Conservation (phyloP, 192 early-diverging fungal species). For the Backusella australiensis region DNA sequence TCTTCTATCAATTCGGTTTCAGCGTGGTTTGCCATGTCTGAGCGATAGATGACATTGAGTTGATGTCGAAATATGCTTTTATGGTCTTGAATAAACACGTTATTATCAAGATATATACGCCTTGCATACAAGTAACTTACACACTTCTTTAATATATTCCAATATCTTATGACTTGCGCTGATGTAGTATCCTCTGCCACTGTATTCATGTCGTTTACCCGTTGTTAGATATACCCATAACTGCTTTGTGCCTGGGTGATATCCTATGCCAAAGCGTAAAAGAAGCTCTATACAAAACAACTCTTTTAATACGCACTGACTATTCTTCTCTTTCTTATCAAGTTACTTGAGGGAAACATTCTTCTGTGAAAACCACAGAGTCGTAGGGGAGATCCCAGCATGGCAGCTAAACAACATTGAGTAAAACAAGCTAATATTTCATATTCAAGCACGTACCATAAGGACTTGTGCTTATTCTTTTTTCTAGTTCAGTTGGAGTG, state of each 20-base stretch:
- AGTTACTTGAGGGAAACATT: constrained; percentile 15
- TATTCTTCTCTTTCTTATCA: not conserved
- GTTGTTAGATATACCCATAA: constrained; percentile 19
- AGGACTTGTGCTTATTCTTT: constrained; percentile 12
- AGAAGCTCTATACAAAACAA: constrained; percentile 2
- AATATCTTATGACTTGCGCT: not conserved
- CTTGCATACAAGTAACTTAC: not conserved
- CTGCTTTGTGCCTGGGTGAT: not conserved
- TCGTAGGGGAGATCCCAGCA: constrained; percentile 12
- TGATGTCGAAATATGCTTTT: not conserved
- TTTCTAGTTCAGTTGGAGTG: not conserved
- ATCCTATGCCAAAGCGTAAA: constrained; percentile 15
- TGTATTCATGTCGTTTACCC: constrained; percentile 2
- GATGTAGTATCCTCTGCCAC: constrained; percentile 22
- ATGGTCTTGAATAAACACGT: not conserved
- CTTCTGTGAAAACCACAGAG: constrained; percentile 8
- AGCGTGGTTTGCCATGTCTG: constrained; percentile 11
- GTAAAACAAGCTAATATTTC: not conserved
- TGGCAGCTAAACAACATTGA: not conserved
- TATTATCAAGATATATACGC: not conserved
- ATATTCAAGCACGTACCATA: constrained; percentile 14
- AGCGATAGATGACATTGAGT: not conserved
- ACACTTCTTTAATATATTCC: not conserved
- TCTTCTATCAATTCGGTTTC: not conserved
- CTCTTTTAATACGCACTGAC: not conserved